These are phyloP conservation scores for Rhazya stricta DNA, from an alignment of 257 asterid genomes.

Conservation along the genomic window DNA sequence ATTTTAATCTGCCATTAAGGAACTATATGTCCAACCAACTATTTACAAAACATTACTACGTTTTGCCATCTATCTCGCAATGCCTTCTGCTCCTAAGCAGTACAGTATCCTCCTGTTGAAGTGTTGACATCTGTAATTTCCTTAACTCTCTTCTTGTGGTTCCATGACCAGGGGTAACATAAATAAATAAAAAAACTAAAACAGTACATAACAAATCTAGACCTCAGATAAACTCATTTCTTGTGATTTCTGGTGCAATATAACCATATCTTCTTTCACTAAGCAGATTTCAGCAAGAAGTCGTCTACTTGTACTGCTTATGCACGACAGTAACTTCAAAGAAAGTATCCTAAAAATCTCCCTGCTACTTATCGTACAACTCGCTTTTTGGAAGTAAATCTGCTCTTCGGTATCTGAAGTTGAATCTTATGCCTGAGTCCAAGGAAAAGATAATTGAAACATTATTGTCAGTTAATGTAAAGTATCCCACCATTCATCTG, in stretches of 20 bases:
- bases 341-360: background rate
- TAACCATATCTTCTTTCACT: background rate
- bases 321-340: background rate
- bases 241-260: background rate
- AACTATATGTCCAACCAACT: background rate
- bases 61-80: background rate
- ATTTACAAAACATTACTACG: background rate
- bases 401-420: slow-evolving; percentile 62
- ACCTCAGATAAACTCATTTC: background rate
- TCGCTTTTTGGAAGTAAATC: slow-evolving; percentile 87
- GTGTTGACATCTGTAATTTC: background rate
- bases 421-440: slow-evolving; percentile 51
- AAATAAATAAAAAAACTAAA: background rate
- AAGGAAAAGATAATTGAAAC: slow-evolving; percentile 14
- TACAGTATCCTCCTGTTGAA: background rate
- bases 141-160: background rate
- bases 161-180: background rate
- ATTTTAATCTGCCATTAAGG: too few species aligned
- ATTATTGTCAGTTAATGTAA: slow-evolving; percentile 7
- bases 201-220: background rate
- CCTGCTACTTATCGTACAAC: slow-evolving; percentile 46
- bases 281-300: background rate
- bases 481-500: background rate
- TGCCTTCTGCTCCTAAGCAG: background rate
- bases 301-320: background rate